Evolutionary conservation across 179 eudicot species (phyloP), one percentile per base, ranked within the genome.

Genomic region (Vitellaria paradoxa): DNA sequence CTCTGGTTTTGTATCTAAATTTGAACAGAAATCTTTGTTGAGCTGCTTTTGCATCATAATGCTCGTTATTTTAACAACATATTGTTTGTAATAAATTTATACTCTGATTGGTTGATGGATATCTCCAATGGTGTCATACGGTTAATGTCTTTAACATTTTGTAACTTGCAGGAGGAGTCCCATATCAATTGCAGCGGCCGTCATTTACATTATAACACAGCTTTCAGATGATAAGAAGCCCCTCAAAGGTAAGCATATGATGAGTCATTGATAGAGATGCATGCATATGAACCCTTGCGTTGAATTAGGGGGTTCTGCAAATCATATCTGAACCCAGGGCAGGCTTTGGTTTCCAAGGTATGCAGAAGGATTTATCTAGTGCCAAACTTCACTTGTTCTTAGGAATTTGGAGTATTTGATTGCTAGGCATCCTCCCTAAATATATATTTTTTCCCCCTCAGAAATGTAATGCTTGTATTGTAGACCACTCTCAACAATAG

Each of bases 151-250:
- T 56, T 59, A 6, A 50, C 30, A n/a, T 42, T 26, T 40, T 37
- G 23, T 68, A 14, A 10, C 20, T 70, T 70, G 68, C 85, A 89
- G 98, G 91, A 88, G 98, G 75, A 91, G 91, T 68, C 98, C 98
- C 14, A 82, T 92, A 69, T 91, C 98, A 6, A 84, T 92, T 61
- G 98, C 98, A 20, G 98, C 98, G 0, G 90, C 97, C 2, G 88
- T 90, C n/a, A 88, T 93, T 9, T 90, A 90, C 69, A 82, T 93
- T 7, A 77, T 93, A 26, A 80, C 90, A 9, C 94, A 88, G 52
- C 84, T 93, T 42, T 82, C 82, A 7, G 90, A 85, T 26, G 91
- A 88, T 47, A 82, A 82, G 73, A 85, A 86, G 80, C 81, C 86
- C 46, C 80, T 89, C 15, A 81, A 84, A 84, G 93, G 93, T 89